These are phyloP conservation scores for Populus trichocarpa DNA, from an alignment of 441 rosid species.

Conservation along the genomic window DNA sequence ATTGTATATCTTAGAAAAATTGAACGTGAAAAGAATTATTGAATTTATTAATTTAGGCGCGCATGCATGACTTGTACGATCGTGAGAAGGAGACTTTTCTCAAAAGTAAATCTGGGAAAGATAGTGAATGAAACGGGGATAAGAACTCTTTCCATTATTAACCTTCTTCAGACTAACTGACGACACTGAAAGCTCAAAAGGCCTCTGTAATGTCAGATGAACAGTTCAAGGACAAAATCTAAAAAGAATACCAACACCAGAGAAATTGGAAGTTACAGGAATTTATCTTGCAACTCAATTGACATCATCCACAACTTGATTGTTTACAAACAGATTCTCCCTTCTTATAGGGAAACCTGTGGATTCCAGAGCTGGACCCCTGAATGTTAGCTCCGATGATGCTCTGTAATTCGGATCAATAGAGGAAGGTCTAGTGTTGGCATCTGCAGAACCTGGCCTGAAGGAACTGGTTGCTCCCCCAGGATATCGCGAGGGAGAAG, in stretches of 20 bases:
- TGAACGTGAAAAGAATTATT: too few species aligned
- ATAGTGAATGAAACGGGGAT: neutral
- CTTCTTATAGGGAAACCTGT: slow-evolving; percentile 71
- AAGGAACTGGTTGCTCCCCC: slow-evolving; percentile 55
- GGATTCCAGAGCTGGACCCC: slow-evolving; percentile 64
- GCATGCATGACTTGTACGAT: too few species aligned
- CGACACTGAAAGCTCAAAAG: slow-evolving; percentile 24
- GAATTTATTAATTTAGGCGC: too few species aligned
- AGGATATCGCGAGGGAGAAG: slow-evolving; percentile 64
- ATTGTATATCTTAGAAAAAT: too few species aligned
- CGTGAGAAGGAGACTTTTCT: too few species aligned
- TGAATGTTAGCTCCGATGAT: slow-evolving; percentile 24
- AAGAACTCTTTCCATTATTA: neutral
- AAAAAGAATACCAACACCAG: slow-evolving; percentile 3
- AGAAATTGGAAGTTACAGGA: neutral
- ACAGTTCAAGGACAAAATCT: slow-evolving; percentile 10
- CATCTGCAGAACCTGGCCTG: slow-evolving; percentile 50
- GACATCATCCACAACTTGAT: slow-evolving; percentile 41
- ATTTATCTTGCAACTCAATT: slow-evolving; percentile 9
- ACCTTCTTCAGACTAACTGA: slow-evolving; percentile 4
- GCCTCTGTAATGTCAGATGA: slow-evolving; percentile 17
- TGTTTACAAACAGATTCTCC: slow-evolving; percentile 57
- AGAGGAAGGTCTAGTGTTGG: slow-evolving; percentile 47
- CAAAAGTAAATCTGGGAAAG: neutral
- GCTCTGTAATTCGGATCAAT: slow-evolving; percentile 64